A percentile compares a stretch with the other conserved stretches of the same genome.
phyloP scores from a whole-genome alignment of 768 basidiomycete species.

The Suillus bovinus region DNA sequence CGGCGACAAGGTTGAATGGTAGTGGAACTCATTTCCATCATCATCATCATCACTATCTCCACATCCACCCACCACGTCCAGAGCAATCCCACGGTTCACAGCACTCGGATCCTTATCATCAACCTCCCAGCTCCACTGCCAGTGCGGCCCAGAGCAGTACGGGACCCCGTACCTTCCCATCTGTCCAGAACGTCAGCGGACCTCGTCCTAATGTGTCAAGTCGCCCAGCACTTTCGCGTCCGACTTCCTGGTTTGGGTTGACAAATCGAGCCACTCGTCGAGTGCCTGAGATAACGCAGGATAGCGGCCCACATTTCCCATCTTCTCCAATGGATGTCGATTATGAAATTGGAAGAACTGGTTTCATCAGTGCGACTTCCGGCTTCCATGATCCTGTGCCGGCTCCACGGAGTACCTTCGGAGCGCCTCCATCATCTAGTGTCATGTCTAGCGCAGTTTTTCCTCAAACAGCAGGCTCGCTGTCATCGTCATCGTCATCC shows the following conservation, averaged over 20 bases:
- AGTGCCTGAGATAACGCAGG: background rate
- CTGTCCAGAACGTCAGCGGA: constrained; percentile 1
- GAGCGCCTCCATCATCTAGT: background rate
- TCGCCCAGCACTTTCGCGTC: constrained; percentile 3
- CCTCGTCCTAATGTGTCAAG: background rate
- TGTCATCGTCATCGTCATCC: background rate
- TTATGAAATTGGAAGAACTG: background rate
- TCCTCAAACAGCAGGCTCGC: background rate
- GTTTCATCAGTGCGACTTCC: background rate
- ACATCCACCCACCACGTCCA: constrained; percentile 4
- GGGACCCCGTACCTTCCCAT: background rate
- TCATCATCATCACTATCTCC: constrained; percentile 4
- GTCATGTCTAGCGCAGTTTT: background rate
- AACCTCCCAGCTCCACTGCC: background rate
- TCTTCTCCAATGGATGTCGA: constrained; percentile 4
- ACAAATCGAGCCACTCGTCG: constrained; percentile 3
- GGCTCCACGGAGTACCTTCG: background rate
- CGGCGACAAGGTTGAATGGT: background rate
- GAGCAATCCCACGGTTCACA: constrained; percentile 5
- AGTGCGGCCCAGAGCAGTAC: background rate
- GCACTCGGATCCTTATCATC: background rate
- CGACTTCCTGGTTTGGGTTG: constrained; percentile 9
- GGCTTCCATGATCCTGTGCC: background rate
- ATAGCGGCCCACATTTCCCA: background rate
- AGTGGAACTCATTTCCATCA: constrained; percentile 5